phyloP scores from a whole-genome alignment of 768 basidiomycete genomes.

The Leccinellum luteum region DNA sequence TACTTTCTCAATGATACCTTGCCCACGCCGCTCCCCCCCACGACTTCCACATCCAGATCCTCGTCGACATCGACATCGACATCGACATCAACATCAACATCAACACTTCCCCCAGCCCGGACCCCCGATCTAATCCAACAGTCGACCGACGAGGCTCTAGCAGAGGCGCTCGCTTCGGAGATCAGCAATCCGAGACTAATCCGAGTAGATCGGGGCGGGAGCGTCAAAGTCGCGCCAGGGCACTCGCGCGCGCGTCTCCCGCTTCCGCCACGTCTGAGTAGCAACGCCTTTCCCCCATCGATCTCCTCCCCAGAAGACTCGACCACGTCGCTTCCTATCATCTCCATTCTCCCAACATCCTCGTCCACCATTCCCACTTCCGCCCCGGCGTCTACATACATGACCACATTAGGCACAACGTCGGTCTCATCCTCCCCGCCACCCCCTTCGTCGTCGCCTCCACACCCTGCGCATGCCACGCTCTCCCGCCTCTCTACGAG shows the following conservation, averaged over 20 bases:
- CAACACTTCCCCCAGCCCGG: slow-evolving; percentile 15
- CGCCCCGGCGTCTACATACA: background rate
- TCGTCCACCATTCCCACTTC: background rate
- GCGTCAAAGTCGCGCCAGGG: slow-evolving; percentile 11
- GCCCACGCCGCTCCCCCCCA: slow-evolving; percentile 5
- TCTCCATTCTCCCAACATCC: background rate
- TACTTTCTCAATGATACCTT: slow-evolving; percentile 46
- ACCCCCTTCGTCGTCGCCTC: background rate
- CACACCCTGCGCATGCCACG: slow-evolving; percentile 33
- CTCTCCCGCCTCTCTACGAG: slow-evolving; percentile 47
- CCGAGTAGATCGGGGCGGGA: slow-evolving; percentile 2
- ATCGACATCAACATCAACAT: background rate
- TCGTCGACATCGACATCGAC: background rate
- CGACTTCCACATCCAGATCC: background rate
- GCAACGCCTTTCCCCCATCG: slow-evolving; percentile 24
- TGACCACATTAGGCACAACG: background rate
- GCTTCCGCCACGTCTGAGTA: slow-evolving; percentile 23
- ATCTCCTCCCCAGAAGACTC: slow-evolving; percentile 17
- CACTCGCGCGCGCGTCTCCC: slow-evolving; percentile 13
- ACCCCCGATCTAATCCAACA: slow-evolving; percentile 34
- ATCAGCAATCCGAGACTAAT: slow-evolving; percentile 13
- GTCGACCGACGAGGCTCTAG: slow-evolving; percentile 35
- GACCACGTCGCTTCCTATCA: slow-evolving; percentile 12
- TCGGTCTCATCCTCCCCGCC: background rate
- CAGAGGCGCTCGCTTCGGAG: slow-evolving; percentile 38